Percentiles rank a stretch among this genome's conserved stretches.
phyloP scores from a whole-genome alignment of 2,329 filamentous ascomycete species.

The Colletotrichum nymphaeae region DNA sequence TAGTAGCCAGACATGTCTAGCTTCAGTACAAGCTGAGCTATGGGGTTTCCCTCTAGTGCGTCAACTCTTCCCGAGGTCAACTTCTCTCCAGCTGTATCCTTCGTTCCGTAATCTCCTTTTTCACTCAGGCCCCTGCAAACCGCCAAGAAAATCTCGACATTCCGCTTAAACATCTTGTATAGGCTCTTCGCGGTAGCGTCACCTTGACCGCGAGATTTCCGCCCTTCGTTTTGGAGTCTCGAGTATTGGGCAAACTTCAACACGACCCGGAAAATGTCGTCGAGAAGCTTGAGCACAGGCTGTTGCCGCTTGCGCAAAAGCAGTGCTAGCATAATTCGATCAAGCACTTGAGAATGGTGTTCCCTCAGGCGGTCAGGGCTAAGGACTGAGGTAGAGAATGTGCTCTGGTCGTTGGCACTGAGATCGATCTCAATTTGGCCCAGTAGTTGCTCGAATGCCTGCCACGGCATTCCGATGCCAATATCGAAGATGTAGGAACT shows the following conservation, averaged over 20 bases:
- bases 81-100: constrained; percentile 42
- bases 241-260: constrained; percentile 73
- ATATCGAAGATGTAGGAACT: constrained; percentile 84
- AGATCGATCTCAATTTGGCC: constrained; percentile 71
- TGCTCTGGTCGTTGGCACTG: constrained; percentile 49
- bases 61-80: constrained; percentile 44
- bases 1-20: constrained; percentile 81
- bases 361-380: constrained; percentile 76
- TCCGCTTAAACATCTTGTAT: constrained; percentile 76
- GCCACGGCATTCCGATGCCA: constrained; percentile 81
- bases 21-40: constrained; percentile 75
- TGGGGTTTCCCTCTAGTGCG: constrained; percentile 65
- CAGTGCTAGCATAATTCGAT: constrained; percentile 79
- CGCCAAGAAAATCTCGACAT: constrained; percentile 78
- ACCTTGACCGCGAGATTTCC: constrained; percentile 42
- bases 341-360: constrained; percentile 78
- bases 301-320: constrained; percentile 81
- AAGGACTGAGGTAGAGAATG: constrained; percentile 56
- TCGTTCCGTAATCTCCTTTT: constrained; percentile 63
- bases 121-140: constrained; percentile 77
- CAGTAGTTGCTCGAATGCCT: constrained; percentile 74
- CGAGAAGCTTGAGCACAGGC: constrained; percentile 77
- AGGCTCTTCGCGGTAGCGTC: constrained; percentile 53
- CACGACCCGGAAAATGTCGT: constrained; percentile 81
- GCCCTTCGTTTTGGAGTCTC: constrained; percentile 52